Evolutionary conservation across 345 rosid species (phyloP), one percentile per base, ranked within the genome.

Genomic region (Arabis alpina): DNA sequence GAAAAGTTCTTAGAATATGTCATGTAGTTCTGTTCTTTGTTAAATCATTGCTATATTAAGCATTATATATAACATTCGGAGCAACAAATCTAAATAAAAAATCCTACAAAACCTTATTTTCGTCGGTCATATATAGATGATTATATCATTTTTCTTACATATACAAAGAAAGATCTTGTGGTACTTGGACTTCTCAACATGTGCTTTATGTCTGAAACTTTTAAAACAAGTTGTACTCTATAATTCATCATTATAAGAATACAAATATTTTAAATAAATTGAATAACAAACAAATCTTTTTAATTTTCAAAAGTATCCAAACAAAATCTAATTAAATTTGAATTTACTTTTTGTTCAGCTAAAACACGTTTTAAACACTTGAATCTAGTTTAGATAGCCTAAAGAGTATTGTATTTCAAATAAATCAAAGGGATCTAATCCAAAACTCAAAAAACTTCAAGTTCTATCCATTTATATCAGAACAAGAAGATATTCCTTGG

Each of bases 401-500:
- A 34, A 34, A 34, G 8, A 34, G 6, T 34, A 34, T 34, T 34
- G 23, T 59, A 25, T 24, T 25, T 13, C 13, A 24, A 59, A 59
- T 41, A 7, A 44, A 42, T 6, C 39, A 13, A 42, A 34, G 37
- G 37, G 8, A 23, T 13, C 44, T 4, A 36, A 54, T 55, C 16
- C 16, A 48, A 10, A 63, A 47, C 4, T 47, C 36, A 55, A 43
- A 66, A 41, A 19, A 19, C 23, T 19, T n/a, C 13, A 24, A 41
- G 25, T 13, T 25, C 37, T 42, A n/a, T 41, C 51, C 25, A 36
- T 4, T 4, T 12, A 32, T 41, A 60, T 60, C 37, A 7, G 30
- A 66, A 41, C 54, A 44, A 68, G 16, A 32, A 19, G 47, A 54
- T 59, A 34, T 66, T 32, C 34, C 5, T 5, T 32, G 32, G 30